These are phyloP conservation scores for Coemansia reversa DNA, from an alignment of 192 early-diverging fungal genomes.

Conservation along the genomic window DNA sequence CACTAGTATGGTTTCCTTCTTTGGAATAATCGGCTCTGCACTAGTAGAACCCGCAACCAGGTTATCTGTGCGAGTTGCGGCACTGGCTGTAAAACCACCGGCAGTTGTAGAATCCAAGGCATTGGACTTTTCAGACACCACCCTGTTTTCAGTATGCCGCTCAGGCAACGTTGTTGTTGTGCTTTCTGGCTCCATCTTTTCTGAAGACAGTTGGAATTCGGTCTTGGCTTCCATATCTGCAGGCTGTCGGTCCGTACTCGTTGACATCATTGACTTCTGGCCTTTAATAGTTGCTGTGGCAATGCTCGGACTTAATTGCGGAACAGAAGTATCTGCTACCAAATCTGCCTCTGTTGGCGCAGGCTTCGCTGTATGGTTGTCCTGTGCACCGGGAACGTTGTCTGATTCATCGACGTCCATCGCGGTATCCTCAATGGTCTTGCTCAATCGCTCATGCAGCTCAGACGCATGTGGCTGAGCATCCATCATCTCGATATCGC, in stretches of 20 bases:
- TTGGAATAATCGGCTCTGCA: not conserved
- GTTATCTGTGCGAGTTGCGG: not conserved
- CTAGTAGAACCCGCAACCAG: not conserved
- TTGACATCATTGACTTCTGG: not conserved
- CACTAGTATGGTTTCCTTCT: not conserved
- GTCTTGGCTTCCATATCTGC: not conserved
- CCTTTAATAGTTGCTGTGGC: not conserved
- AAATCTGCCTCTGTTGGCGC: not conserved
- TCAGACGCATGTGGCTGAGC: not conserved
- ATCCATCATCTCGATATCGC: slow-evolving; percentile 37
- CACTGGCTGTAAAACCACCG: not conserved
- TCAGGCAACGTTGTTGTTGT: not conserved
- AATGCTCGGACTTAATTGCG: not conserved
- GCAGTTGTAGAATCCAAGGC: not conserved
- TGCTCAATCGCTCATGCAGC: not conserved
- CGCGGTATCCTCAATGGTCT: not conserved
- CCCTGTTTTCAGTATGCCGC: not conserved
- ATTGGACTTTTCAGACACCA: not conserved
- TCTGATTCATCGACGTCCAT: slow-evolving; percentile 31
- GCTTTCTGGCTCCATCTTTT: not conserved
- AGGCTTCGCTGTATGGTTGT: not conserved
- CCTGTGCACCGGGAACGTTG: not conserved
- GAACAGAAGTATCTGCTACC: not conserved
- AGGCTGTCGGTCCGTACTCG: not conserved
- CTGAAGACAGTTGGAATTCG: not conserved